Evolutionary conservation across 441 rosid genomes (phyloP).

Genomic region (Pelargonium citronellum): DNA sequence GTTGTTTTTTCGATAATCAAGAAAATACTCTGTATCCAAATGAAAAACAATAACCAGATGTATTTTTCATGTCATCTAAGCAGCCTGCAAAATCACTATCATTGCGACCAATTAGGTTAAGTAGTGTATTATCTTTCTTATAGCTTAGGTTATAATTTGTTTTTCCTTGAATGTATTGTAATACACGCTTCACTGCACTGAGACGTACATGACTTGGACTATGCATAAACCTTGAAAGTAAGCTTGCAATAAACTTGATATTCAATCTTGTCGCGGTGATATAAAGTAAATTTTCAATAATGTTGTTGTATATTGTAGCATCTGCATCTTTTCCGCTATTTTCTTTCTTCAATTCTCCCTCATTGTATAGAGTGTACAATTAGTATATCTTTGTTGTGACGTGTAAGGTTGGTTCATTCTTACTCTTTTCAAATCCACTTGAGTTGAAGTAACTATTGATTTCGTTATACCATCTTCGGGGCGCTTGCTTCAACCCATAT

Average conservation of each 20-base stretch:
- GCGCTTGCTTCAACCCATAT: constrained; percentile 18
- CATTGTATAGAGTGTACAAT: too few species aligned
- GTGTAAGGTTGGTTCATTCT: too few species aligned
- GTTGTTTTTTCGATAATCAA: neutral
- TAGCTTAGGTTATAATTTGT: neutral
- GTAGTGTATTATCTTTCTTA: neutral
- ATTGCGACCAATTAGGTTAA: neutral
- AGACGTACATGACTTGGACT: neutral
- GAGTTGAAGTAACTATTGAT: too few species aligned
- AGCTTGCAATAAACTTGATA: constrained; percentile 2
- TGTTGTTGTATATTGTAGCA: neutral
- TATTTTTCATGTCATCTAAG: constrained; percentile 8
- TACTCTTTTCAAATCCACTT: too few species aligned
- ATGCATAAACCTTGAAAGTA: constrained; percentile 16
- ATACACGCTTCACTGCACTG: neutral
- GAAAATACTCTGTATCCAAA: neutral
- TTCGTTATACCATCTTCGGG: neutral
- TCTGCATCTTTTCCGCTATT: neutral
- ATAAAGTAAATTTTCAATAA: constrained; percentile 5
- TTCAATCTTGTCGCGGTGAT: neutral
- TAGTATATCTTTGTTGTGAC: too few species aligned
- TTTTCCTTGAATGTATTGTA: constrained; percentile 5
- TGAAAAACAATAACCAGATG: neutral
- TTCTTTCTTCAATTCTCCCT: neutral
- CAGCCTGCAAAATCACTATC: constrained; percentile 6